Evolutionary conservation across 1,284 basidiomycete species (phyloP).

Genomic region (Leccinum huronense): DNA sequence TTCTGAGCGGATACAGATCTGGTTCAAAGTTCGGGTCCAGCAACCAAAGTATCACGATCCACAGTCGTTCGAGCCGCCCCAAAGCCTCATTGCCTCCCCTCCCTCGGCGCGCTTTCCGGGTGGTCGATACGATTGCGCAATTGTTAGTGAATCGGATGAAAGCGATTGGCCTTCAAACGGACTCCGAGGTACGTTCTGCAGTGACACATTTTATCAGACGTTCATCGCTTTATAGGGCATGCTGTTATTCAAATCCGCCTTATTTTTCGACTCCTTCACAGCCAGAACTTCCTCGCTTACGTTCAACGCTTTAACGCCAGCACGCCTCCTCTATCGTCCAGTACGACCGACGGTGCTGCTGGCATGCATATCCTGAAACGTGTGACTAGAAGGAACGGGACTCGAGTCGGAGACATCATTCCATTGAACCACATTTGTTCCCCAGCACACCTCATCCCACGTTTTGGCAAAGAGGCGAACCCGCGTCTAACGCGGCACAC

Average conservation of each 20-base stretch:
- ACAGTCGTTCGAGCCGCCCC: neutral
- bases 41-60: too few species aligned
- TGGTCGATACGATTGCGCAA: neutral
- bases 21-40: neutral
- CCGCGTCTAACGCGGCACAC: neutral
- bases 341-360: neutral
- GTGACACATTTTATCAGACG: neutral
- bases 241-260: neutral
- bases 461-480: neutral
- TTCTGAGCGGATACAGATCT: neutral
- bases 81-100: neutral
- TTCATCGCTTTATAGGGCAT: neutral
- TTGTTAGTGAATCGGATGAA: neutral
- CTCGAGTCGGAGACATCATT: neutral
- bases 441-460: neutral
- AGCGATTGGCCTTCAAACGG: neutral
- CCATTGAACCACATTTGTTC: neutral
- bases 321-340: neutral
- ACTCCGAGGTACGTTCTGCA: neutral
- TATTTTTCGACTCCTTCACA: neutral
- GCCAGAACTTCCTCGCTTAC: neutral
- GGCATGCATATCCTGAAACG: neutral
- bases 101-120: neutral
- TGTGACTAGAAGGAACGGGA: neutral
- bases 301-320: neutral